A percentile compares a stretch with the other conserved stretches of the same genome.
Evolutionary conservation across 2,329 filamentous ascomycete genomes (phyloP).

Genomic region (Hortaea sp.): DNA sequence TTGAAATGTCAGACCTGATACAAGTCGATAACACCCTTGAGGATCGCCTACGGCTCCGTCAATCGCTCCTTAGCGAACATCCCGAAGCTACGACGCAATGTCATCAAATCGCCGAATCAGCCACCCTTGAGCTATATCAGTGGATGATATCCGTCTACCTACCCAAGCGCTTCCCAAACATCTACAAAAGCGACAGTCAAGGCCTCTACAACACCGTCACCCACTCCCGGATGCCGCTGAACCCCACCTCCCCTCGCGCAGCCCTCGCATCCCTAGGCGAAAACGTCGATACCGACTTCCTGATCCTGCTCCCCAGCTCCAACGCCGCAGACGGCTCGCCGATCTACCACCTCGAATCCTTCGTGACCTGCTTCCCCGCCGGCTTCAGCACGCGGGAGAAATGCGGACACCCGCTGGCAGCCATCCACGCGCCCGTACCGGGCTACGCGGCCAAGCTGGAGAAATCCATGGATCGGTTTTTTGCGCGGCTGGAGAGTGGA

Average conservation of each 20-base stretch:
- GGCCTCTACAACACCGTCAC: constrained; percentile 35
- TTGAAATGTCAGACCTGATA: constrained; percentile 44
- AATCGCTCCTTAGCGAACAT: constrained; percentile 36
- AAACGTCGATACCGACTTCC: constrained; percentile 50
- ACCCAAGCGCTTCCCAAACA: constrained; percentile 45
- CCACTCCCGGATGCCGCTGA: constrained; percentile 31
- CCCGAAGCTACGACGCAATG: constrained; percentile 30
- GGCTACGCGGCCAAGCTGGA: constrained; percentile 47
- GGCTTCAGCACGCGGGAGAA: constrained; percentile 50
- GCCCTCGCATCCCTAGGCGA: constrained; percentile 41
- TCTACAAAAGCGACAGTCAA: constrained; percentile 20
- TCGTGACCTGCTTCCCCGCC: constrained; percentile 45
- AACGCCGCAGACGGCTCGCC: constrained; percentile 15
- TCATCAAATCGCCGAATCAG: constrained; percentile 31
- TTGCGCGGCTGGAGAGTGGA: constrained; percentile 43
- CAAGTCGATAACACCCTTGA: constrained; percentile 51
- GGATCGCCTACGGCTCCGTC: constrained; percentile 41
- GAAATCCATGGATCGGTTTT: constrained; percentile 53
- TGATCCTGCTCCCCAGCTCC: constrained; percentile 43
- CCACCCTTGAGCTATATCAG: constrained; percentile 47
- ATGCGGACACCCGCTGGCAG: constrained; percentile 40
- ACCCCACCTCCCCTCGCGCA: constrained; percentile 21
- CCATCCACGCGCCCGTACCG: constrained; percentile 51
- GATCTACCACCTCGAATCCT: constrained; percentile 47
- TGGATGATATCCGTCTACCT: constrained; percentile 48